Evolutionary conservation across 2,329 filamentous ascomycete genomes (phyloP).

Genomic region (Pestalotiopsis sp.): DNA sequence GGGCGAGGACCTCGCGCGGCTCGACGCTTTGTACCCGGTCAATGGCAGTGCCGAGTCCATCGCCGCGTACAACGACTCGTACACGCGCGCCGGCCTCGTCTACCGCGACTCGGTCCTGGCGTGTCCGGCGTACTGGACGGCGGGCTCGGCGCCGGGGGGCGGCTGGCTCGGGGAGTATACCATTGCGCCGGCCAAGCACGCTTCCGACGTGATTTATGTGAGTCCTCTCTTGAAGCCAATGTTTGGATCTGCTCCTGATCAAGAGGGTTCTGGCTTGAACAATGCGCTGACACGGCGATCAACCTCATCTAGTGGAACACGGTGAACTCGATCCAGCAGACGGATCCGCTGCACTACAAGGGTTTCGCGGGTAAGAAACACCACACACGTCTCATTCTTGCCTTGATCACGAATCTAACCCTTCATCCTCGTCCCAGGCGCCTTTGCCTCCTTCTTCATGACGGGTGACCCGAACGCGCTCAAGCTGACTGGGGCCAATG

Average conservation of each 20-base stretch:
- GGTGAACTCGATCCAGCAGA: constrained; percentile 50
- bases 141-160: constrained; percentile 39
- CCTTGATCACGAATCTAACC: neutral
- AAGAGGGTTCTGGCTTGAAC: no score
- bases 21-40: constrained; percentile 48
- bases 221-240: constrained; percentile 18
- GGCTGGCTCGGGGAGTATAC: constrained; percentile 61
- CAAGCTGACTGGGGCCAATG: constrained; percentile 48
- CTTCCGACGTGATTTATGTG: constrained; percentile 56
- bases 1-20: constrained; percentile 33
- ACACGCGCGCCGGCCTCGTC: constrained; percentile 53
- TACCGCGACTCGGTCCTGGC: constrained; percentile 60
- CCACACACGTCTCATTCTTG: neutral
- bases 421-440: constrained; percentile 38
- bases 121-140: constrained; percentile 60
- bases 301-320: constrained; percentile 50
- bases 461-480: constrained; percentile 58
- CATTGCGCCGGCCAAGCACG: constrained; percentile 59
- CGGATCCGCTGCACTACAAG: constrained; percentile 53
- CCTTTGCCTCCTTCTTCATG: constrained; percentile 60
- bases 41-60: constrained; percentile 48
- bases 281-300: neutral
- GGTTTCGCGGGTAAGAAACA: constrained; percentile 40
- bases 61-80: constrained; percentile 47
- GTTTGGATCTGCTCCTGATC: neutral